phyloP scores from a whole-genome alignment of 2,329 filamentous ascomycete genomes.

The Alternaria gaisen region DNA sequence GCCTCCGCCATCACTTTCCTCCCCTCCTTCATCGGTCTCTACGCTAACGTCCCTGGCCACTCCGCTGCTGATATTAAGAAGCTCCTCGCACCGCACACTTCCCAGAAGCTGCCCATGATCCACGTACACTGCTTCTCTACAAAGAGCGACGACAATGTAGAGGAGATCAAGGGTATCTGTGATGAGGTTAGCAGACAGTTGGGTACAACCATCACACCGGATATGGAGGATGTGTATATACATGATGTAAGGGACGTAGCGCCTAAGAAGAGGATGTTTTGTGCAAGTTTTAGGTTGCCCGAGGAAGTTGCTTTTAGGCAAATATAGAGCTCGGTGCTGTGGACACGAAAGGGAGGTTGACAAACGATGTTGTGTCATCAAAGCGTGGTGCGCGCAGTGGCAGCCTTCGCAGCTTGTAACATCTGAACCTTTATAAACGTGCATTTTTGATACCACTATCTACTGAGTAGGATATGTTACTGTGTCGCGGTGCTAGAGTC shows the following conservation, averaged over 20 bases:
- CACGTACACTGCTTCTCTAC: slow-evolving; percentile 95
- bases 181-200: slow-evolving; percentile 70
- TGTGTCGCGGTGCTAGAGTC: neutral
- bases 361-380: neutral
- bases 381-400: neutral
- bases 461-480: neutral
- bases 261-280: slow-evolving; percentile 96
- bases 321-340: neutral
- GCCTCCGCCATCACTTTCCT: slow-evolving; percentile 89
- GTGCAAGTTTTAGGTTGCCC: slow-evolving; percentile 88
- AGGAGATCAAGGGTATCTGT: slow-evolving; percentile 68
- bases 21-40: slow-evolving; percentile 78
- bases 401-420: neutral
- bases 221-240: slow-evolving; percentile 66
- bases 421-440: neutral
- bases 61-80: slow-evolving; percentile 36
- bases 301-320: slow-evolving; percentile 78
- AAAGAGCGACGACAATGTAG: slow-evolving; percentile 78
- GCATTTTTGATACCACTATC: neutral
- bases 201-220: slow-evolving; percentile 64
- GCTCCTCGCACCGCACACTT: slow-evolving; percentile 54
- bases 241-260: slow-evolving; percentile 83
- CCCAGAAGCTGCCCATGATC: slow-evolving; percentile 74
- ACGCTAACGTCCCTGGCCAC: slow-evolving; percentile 63
- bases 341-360: neutral